Percentiles rank a stretch among this genome's conserved stretches.
These are phyloP conservation scores for Didymella segeticola DNA, from an alignment of 2,329 filamentous ascomycete genomes.

Conservation along the genomic window DNA sequence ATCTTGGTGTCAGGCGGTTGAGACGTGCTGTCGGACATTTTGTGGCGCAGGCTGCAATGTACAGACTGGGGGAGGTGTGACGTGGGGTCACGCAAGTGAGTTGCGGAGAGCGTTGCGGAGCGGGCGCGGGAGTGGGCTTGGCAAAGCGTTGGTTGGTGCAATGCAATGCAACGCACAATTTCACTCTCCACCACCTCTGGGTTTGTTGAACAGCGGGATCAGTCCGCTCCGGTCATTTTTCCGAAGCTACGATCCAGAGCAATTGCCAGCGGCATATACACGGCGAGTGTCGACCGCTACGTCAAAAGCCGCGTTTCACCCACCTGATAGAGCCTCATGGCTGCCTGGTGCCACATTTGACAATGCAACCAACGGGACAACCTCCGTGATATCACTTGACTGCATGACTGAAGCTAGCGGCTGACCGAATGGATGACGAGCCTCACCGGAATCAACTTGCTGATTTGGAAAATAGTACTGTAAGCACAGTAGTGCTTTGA, in stretches of 20 bases:
- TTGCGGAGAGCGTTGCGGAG: slow-evolving; percentile 24
- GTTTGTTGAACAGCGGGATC: background rate
- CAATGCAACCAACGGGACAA: background rate
- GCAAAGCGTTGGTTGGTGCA: too few species aligned
- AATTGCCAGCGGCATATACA: background rate
- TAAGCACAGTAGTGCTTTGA: background rate
- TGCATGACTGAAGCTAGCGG: background rate
- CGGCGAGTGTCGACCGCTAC: background rate
- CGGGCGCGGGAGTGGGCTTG: slow-evolving; percentile 13
- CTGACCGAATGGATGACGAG: background rate
- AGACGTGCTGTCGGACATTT: slow-evolving; percentile 43
- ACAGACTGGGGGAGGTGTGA: slow-evolving; percentile 7
- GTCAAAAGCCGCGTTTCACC: background rate
- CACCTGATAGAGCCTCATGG: slow-evolving; percentile 4
- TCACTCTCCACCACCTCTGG: background rate
- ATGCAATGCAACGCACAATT: background rate
- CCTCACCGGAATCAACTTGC: background rate
- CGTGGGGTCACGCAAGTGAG: slow-evolving; percentile 15
- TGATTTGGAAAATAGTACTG: background rate
- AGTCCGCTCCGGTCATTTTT: background rate
- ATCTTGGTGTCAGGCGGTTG: slow-evolving; percentile 38
- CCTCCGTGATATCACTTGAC: background rate
- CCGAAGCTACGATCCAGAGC: background rate
- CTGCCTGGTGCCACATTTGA: background rate
- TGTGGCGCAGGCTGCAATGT: slow-evolving; percentile 15